Evolutionary conservation across 352 stramenopile genomes (phyloP).

Genomic region (Phytophthora hibernalis): DNA sequence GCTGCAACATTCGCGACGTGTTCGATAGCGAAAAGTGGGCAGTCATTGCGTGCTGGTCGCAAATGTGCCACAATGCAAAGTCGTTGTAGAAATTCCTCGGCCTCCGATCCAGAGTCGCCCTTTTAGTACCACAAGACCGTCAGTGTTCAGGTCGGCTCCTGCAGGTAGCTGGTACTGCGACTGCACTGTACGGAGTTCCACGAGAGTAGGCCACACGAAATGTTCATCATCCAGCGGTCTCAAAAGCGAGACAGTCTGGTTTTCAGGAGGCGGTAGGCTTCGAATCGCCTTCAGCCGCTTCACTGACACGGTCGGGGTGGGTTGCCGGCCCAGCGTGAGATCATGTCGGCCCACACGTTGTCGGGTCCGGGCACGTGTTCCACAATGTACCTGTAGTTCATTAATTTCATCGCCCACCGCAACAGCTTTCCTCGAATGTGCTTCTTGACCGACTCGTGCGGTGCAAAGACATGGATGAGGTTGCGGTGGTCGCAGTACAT

Average conservation of each 20-base stretch:
- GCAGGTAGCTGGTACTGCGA: background rate
- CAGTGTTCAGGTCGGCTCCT: background rate
- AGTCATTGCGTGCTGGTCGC: background rate
- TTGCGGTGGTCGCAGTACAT: slow-evolving; percentile 18
- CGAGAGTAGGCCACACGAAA: background rate
- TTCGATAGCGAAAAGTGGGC: too few species aligned
- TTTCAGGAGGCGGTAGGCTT: too few species aligned
- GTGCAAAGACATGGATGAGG: slow-evolving; percentile 9
- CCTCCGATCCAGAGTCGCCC: background rate
- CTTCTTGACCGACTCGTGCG: slow-evolving; percentile 1
- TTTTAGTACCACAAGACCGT: background rate
- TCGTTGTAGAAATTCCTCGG: slow-evolving; percentile 3
- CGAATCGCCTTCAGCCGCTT: background rate
- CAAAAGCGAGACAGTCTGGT: background rate
- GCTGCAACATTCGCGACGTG: too few species aligned
- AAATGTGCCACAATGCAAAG: slow-evolving; percentile 12
- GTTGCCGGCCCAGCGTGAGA: background rate
- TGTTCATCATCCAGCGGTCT: background rate
- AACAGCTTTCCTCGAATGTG: too few species aligned
- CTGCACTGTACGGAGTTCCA: background rate
- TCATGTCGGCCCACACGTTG: slow-evolving; percentile 18
- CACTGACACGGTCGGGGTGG: background rate
- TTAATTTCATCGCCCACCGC: slow-evolving; percentile 11
- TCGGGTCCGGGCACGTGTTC: slow-evolving; percentile 6
- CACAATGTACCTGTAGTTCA: slow-evolving; percentile 6